These are phyloP conservation scores for Aspergillus luchuensis DNA, from an alignment of 2,329 filamentous ascomycete species.

Conservation along the genomic window DNA sequence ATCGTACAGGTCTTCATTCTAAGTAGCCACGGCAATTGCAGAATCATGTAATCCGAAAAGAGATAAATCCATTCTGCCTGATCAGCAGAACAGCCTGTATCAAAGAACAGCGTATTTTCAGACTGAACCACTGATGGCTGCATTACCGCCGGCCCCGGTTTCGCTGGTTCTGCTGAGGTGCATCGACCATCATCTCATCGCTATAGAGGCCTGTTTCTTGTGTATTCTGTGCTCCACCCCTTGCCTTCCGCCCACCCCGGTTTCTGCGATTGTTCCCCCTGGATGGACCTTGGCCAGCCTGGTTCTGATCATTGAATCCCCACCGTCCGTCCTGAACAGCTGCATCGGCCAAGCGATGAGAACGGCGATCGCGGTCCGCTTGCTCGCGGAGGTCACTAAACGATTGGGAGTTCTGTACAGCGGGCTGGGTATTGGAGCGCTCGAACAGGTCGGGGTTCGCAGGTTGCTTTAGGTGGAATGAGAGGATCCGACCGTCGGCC, in stretches of 20 bases:
- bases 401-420: conserved; percentile 13
- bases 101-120: not conserved
- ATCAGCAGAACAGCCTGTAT: not conserved
- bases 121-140: not conserved
- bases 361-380: conserved; percentile 42
- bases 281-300: conserved; percentile 6
- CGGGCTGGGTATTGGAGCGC: conserved; percentile 7
- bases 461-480: conserved; percentile 56
- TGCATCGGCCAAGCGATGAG: conserved; percentile 38
- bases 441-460: conserved; percentile 19
- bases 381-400: conserved; percentile 44
- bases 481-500: conserved; percentile 63
- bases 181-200: conserved; percentile 45
- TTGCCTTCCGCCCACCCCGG: conserved; percentile 17
- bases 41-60: not conserved
- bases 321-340: conserved; percentile 43
- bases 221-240: conserved; percentile 15
- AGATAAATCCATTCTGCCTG: not conserved
- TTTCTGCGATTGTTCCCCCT: conserved; percentile 18
- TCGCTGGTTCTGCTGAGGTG: conserved; percentile 29
- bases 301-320: conserved; percentile 36
- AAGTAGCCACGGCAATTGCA: not conserved
- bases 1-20: not conserved
- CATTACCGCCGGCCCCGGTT: conserved; percentile 24
- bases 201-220: conserved; percentile 38